Evolutionary conservation across 2,329 filamentous ascomycete species (phyloP).

Genomic region (Colletotrichum tofieldiae): DNA sequence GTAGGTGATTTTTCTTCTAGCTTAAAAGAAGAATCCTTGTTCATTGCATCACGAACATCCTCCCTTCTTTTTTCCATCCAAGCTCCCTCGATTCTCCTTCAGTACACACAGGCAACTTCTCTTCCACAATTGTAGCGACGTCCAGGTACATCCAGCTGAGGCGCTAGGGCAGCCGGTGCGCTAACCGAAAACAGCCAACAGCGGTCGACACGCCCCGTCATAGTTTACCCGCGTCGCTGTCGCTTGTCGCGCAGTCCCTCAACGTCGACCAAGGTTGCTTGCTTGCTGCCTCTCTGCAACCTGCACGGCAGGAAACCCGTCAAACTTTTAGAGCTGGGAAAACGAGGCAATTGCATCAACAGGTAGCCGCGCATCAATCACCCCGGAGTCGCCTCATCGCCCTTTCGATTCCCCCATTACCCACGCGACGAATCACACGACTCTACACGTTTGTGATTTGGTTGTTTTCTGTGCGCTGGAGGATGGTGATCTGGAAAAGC

Average conservation of each 20-base stretch:
- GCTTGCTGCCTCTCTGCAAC: constrained; percentile 13
- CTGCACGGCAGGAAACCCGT: constrained; percentile 23
- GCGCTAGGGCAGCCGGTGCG: constrained; percentile 18
- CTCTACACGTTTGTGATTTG: constrained; percentile 8
- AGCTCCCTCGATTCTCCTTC: not conserved
- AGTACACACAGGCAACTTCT: not conserved
- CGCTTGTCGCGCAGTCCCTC: constrained; percentile 41
- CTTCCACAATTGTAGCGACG: not conserved
- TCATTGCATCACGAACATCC: not conserved
- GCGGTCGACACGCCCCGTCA: constrained; percentile 39
- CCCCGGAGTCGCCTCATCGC: constrained; percentile 10
- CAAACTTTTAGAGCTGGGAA: constrained; percentile 23
- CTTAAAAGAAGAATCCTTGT: not conserved
- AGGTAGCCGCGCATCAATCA: constrained; percentile 14
- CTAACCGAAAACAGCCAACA: constrained; percentile 31
- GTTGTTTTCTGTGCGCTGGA: constrained; percentile 33
- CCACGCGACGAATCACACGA: constrained; percentile 4
- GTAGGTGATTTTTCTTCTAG: not conserved
- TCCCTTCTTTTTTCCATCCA: not conserved
- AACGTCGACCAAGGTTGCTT: constrained; percentile 24
- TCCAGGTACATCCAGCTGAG: not conserved
- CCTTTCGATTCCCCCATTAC: not conserved
- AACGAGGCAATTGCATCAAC: constrained; percentile 26
- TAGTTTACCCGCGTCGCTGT: constrained; percentile 40
- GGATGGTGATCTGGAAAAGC: constrained; percentile 42